phyloP scores from a whole-genome alignment of 2,329 filamentous ascomycete species.

The Colletotrichum endophyticum region DNA sequence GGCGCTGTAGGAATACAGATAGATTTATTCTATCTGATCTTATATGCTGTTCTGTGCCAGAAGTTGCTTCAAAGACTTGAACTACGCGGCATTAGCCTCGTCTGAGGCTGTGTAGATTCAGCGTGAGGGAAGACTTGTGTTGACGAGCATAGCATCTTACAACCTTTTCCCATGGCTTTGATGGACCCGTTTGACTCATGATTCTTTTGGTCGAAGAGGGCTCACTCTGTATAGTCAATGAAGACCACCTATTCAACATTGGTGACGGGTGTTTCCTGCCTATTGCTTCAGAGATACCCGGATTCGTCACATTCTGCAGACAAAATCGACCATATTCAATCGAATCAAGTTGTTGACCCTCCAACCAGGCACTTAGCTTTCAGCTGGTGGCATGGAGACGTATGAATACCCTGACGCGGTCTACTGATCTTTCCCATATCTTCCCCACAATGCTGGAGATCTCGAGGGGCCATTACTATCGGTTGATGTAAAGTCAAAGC shows the following conservation, averaged over 20 bases:
- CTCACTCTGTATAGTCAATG: no score
- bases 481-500: not conserved
- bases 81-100: no score
- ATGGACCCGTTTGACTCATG: no score
- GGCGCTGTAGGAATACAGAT: no score
- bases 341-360: accelerated
- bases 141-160: no score
- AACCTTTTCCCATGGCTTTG: no score
- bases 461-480: not conserved
- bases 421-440: not conserved
- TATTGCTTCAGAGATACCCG: accelerated
- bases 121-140: no score
- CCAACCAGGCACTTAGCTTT: accelerated
- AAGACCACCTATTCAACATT: not conserved
- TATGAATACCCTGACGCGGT: not conserved
- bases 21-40: no score
- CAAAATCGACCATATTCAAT: accelerated
- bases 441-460: not conserved
- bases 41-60: no score
- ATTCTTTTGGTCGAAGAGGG: no score
- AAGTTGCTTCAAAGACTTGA: no score
- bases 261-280: not conserved
- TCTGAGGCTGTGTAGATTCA: no score
- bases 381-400: not conserved
- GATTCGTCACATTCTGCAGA: not conserved